Conservation (phyloP, 2,329 filamentous ascomycete species). For the Cordyceps sp. region DNA sequence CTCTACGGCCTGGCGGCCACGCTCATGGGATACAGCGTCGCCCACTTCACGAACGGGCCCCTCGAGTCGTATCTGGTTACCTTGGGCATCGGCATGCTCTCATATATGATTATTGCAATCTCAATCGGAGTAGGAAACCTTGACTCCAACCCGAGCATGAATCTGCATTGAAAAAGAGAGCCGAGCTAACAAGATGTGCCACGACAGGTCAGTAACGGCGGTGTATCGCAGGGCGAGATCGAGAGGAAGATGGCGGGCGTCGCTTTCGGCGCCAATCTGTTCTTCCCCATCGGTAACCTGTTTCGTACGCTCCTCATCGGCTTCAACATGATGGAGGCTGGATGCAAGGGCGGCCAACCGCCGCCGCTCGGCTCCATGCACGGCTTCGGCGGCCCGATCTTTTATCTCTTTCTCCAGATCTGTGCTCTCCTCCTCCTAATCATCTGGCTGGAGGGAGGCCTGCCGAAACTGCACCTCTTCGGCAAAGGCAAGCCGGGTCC, state of each 20-base stretch:
- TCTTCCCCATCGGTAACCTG: conserved; percentile 25
- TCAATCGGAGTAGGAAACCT: conserved; percentile 24
- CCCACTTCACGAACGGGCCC: conserved; percentile 43
- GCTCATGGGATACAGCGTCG: conserved; percentile 50
- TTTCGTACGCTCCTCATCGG: conserved; percentile 54
- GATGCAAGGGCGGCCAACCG: conserved; percentile 43
- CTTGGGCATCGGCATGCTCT: conserved; percentile 47
- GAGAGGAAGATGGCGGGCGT: conserved; percentile 5
- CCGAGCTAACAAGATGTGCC: too few relatives aligned
- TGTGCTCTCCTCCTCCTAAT: conserved; percentile 50
- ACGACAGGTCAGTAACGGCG: not conserved
- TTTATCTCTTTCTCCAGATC: conserved; percentile 60
- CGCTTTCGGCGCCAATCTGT: conserved; percentile 5
- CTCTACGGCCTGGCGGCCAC: conserved; percentile 63
- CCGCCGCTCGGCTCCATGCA: conserved; percentile 52
- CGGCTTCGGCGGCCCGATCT: conserved; percentile 59
- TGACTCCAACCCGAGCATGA: not conserved
- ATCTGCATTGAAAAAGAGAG: not conserved
- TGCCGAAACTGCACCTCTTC: not conserved
- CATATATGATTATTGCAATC: conserved; percentile 54
- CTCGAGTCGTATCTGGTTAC: conserved; percentile 53
- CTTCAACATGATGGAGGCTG: conserved; percentile 61
- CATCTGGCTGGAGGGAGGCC: conserved; percentile 62
- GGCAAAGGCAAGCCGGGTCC: conserved; percentile 8
- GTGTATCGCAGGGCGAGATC: conserved; percentile 1